Evolutionary conservation across 225 moss, liverwort and hornwort genomes (phyloP), one percentile per base, ranked within the genome.

Genomic region (Sphagnum tenellum): DNA sequence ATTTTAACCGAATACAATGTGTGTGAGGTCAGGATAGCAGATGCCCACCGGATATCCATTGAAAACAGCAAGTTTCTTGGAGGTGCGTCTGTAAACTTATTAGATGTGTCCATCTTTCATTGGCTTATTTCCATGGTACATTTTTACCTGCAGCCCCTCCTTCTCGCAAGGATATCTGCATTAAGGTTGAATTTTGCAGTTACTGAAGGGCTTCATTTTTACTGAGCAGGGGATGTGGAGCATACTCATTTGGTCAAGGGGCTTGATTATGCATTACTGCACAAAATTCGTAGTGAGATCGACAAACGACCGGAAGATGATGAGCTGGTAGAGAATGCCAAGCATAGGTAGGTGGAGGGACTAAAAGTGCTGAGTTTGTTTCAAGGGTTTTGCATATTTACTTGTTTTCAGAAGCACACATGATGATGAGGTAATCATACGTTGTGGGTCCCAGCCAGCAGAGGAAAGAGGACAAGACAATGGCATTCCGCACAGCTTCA

Each of bases 191-290:
- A 29, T 29, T 29, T 29, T 29, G 29, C 29, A 29, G 29, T 29
- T 29, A 29, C 29, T 29, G 29, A 29, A 29, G 29, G 29, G 29
- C 29, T 29, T 29, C 29, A 29, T 29, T 29, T 29, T 29, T 29
- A 29, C 29, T 70, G 55, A 67, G n/a, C 76, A 98, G 98, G 98
- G 87, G 98, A 99, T 82, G 98, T 99, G 63, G 98, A 99, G 84
- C 98, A 99, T 74, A 99, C 98, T 0, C 98, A 99, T 76, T 82
- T 99, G 86, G 98, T 99, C 82, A 99, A 99, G 76, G 98, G 98
- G 56, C 83, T 99, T 70, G 98, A 99, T 81, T 99, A 90, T 81
- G 98, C 98, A 46, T 78, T 99, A 70, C 79, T 99, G 44, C 98
- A 99, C 78, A 99, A 99, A 81, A 83, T 99, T n/a, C 81, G 98